phyloP scores from a whole-genome alignment of 2,329 filamentous ascomycete genomes.

The Colletotrichum destructivum region DNA sequence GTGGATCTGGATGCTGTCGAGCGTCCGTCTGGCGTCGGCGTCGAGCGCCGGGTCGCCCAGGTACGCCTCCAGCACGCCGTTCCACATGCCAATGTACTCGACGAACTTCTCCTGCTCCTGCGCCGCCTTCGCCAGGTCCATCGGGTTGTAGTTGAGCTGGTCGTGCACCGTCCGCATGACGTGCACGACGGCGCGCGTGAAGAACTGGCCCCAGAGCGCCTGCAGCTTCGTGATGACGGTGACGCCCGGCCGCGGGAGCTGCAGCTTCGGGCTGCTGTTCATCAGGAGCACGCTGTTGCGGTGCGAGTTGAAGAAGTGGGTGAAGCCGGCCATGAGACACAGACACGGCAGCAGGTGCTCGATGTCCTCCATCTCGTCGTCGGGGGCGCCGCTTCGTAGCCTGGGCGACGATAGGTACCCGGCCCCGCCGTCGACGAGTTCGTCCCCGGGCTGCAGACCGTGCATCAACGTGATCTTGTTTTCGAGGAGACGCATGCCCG shows the following conservation, averaged over 20 bases:
- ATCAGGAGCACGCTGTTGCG: slow-evolving; percentile 17
- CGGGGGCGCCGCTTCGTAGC: neutral
- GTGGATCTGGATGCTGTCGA: slow-evolving; percentile 41
- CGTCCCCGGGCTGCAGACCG: neutral
- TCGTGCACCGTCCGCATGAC: slow-evolving; percentile 33
- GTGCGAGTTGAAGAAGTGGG: slow-evolving; percentile 38
- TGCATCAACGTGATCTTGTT: slow-evolving; percentile 16
- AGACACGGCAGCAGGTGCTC: slow-evolving; percentile 39
- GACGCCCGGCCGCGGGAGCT: slow-evolving; percentile 20
- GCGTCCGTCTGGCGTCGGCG: slow-evolving; percentile 7
- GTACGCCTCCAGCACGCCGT: slow-evolving; percentile 10
- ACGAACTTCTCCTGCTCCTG: slow-evolving; percentile 15
- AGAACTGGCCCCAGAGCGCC: slow-evolving; percentile 41
- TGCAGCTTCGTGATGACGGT: slow-evolving; percentile 19
- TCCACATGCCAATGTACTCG: slow-evolving; percentile 30
- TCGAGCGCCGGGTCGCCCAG: neutral
- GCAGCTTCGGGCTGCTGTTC: slow-evolving; percentile 14
- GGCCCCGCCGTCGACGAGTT: fast-evolving
- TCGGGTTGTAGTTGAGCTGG: slow-evolving; percentile 22
- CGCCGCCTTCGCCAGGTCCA: neutral
- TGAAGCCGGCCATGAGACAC: slow-evolving; percentile 39
- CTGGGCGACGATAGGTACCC: neutral
- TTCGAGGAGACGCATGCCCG: slow-evolving; percentile 35
- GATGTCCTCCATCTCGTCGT: slow-evolving; percentile 40
- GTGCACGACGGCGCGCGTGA: slow-evolving; percentile 38